Evolutionary conservation across 305 asterid genomes (phyloP), one percentile per base, ranked within the genome.

Genomic region (Fraxinus baroniana): DNA sequence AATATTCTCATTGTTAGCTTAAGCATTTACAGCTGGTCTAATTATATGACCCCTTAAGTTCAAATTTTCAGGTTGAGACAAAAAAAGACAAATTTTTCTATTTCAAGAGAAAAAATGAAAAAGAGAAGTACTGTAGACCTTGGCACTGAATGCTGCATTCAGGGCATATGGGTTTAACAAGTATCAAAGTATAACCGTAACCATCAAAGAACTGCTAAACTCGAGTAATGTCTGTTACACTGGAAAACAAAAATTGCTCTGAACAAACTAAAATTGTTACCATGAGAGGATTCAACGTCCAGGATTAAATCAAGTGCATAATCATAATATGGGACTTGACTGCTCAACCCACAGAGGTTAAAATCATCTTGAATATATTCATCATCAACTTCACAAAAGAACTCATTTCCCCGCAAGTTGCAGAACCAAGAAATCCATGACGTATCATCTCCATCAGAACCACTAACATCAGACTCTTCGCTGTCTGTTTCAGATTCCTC

Each of bases 401-500:
- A 94, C 85, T 95, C 99, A 24, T 95, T 95, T 82, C 99, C 98
- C 32, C 99, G 89, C 91, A 94, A 89, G 88, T 95, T 95, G 92
- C 99, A 95, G 86, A 93, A 95, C 99, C 99, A 95, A 30, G 98
- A 94, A 87, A 95, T 94, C 99, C 99, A 95, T 2, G 98, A 95
- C 71, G 98, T 92, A 83, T 95, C 99, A 37, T 95, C 99, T 86
- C 97, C 99, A 78, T 95, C 99, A 77, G 98, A 93, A 79, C 95
- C 99, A 87, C 97, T 94, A 85, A 92, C 94, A 79, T 95, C 98
- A 85, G 98, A 94, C 86, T 91, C 99, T 85, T 95, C 99, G 85
- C 95, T 92, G 87, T 93, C 99, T 83, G 98, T 92, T 80, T 91
- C 98, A 77, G 97, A 95, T 87, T 94, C 99, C 84, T 92, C 99